phyloP scores from a whole-genome alignment of 257 asterid genomes.

The Mitragyna speciosa region DNA sequence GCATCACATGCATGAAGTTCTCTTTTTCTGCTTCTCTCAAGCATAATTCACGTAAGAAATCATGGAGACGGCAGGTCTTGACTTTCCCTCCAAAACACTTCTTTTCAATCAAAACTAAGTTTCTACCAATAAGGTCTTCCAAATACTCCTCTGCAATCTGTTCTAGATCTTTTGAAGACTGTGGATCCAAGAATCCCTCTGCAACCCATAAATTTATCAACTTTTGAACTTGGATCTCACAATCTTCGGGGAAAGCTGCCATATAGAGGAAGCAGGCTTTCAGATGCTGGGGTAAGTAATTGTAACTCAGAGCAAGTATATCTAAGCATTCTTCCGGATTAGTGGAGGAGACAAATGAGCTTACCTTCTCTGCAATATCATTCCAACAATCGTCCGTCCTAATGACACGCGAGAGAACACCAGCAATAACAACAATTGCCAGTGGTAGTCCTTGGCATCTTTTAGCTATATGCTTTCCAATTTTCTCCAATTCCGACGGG shows the following conservation, averaged over 20 bases:
- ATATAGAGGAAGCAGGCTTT: conserved; percentile 39
- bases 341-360: not conserved
- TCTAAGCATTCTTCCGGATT: conserved; percentile 1
- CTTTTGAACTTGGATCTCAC: conserved; percentile 30
- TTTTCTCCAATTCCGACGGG: not conserved
- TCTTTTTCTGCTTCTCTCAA: conserved; percentile 33
- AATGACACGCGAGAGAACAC: not conserved
- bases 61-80: conserved; percentile 36
- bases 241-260: conserved; percentile 38
- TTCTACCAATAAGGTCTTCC: conserved; percentile 38
- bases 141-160: conserved; percentile 34
- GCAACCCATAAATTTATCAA: conserved; percentile 36
- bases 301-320: conserved; percentile 25
- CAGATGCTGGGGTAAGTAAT: conserved; percentile 35
- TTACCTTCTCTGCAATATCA: not conserved
- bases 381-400: not conserved
- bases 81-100: conserved; percentile 21
- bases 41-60: conserved; percentile 35
- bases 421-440: conserved; percentile 6
- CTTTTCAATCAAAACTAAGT: conserved; percentile 28
- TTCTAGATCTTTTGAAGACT: not conserved
- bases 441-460: not conserved
- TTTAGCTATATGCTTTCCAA: not conserved
- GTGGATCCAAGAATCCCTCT: conserved; percentile 32
- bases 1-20: conserved; percentile 24